phyloP scores from a whole-genome alignment of 495 filamentous ascomycete genomes.

The Aspergillus olivimuriae region DNA sequence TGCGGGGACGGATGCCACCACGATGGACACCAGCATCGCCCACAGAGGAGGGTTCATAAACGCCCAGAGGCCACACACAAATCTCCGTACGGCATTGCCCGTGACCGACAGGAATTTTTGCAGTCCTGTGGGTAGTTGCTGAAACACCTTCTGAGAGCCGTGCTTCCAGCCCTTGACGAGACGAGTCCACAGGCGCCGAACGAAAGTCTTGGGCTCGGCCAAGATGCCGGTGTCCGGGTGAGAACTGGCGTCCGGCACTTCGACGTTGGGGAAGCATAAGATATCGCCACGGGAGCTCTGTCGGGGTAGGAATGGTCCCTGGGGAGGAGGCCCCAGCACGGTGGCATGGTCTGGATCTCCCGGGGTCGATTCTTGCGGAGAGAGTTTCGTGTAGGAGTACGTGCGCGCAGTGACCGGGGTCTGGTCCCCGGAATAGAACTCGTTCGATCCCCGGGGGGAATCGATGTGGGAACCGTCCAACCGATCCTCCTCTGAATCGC shows the following conservation, averaged over 20 bases:
- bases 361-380: conserved; percentile 17
- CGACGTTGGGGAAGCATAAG: conserved; percentile 39
- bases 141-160: conserved; percentile 24
- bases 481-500: conserved; percentile 18
- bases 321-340: conserved; percentile 27
- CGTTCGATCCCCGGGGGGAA: conserved; percentile 11
- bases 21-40: conserved; percentile 86
- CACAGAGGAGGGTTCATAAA: conserved; percentile 99
- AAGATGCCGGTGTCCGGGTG: conserved; percentile 16
- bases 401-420: conserved; percentile 33
- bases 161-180: conserved; percentile 17
- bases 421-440: conserved; percentile 36
- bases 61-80: conserved; percentile 65
- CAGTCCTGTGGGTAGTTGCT: conserved; percentile 50
- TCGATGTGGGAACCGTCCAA: conserved; percentile 14
- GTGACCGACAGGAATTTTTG: conserved; percentile 47
- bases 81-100: conserved; percentile 37
- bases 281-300: conserved; percentile 34
- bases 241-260: conserved; percentile 19
- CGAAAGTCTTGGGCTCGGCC: conserved; percentile 19
- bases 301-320: conserved; percentile 36
- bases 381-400: conserved; percentile 33
- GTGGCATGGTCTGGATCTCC: conserved; percentile 20
- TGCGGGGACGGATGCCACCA: conserved; percentile 83
- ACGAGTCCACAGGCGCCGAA: conserved; percentile 13